Base-by-base conservation (phyloP, 2,329 filamentous ascomycete genomes). In the Colletotrichum sp. region DNA sequence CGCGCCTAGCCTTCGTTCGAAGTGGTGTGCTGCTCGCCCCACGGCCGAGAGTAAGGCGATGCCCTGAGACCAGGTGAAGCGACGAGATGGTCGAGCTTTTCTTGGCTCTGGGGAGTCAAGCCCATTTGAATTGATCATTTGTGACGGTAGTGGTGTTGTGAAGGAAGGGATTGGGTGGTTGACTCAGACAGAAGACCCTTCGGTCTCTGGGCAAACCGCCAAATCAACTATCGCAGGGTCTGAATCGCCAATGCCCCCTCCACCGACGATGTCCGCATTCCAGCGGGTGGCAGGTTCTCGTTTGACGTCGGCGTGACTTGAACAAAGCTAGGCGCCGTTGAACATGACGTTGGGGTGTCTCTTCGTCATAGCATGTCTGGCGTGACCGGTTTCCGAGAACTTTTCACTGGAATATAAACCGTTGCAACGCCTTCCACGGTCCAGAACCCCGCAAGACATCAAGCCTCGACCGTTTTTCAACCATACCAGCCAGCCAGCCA, bases 121-220 rank as follows among this genome's bases (percentile, higher is more conserved):
- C 3, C 44, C 24, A 52, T 68, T 68, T 73, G n/a, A 59, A 52
- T 28, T 49, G 64, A 64, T 39, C 28, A 39, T 39, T 52, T 8
- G 52, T 36, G 44, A 59, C 9, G 52, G 36, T 9, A 59, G 39
- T 39, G 70, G 74, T 64, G 65, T 59, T 59, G 64, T 69, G 59
- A 52, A n/a, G 36, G 70, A 74, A 73, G 64, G 64, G 70, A 52
- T 60, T 72, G 57, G 70, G 13, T 67, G 65, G 70, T 39, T 60
- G 65, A 65, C 64, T 69, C n/a, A 76, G 74, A 76, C 65, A 60
- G 28, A 57, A 18, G 64, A 73, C 60, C 57, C 64, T 69, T 73
- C 28, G 26, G 24, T 59, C 32, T 36, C 57, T 44, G 44, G 44
- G 44, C 44, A 52, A 52, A 52, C 44, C 44, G 10, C 44, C 44